phyloP scores from a whole-genome alignment of 2,329 filamentous ascomycete species.

The Dactylellina cionopaga region DNA sequence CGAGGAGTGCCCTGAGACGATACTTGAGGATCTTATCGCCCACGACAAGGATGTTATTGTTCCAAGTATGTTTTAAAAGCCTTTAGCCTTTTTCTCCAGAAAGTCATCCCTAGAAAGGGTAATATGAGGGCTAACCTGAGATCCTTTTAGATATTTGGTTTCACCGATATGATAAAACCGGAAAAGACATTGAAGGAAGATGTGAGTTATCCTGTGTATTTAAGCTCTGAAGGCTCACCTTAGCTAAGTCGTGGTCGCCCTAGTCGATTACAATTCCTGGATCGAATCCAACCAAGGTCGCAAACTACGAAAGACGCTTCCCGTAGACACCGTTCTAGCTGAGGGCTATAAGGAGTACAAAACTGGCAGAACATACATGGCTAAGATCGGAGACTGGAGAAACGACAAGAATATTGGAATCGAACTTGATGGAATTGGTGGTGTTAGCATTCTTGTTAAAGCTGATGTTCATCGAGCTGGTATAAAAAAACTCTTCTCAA shows the following conservation, averaged over 20 bases:
- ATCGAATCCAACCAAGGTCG: conserved; percentile 87
- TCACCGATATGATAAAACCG: conserved; percentile 80
- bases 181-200: conserved; percentile 88
- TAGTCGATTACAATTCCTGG: conserved; percentile 99
- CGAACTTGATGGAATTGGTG: conserved; percentile 92
- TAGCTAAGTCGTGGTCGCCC: conserved; percentile 54
- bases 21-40: conserved; percentile 93
- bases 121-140: neutral
- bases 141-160: conserved; percentile 87
- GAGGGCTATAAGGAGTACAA: conserved; percentile 96
- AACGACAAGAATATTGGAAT: conserved; percentile 92
- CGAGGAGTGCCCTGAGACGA: conserved; percentile 83
- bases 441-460: conserved; percentile 97
- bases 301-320: conserved; percentile 76
- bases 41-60: conserved; percentile 94
- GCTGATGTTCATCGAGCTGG: conserved; percentile 95
- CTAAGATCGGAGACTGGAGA: conserved; percentile 88
- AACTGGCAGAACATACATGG: conserved; percentile 90
- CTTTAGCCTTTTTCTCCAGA: too few relatives aligned
- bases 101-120: neutral
- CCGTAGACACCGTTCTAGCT: conserved; percentile 83
- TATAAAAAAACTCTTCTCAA: conserved; percentile 64
- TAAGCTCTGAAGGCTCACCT: too few relatives aligned
- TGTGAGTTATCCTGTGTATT: conserved; percentile 77
- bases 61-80: conserved; percentile 85